These are phyloP conservation scores for Fragilariopsis cylindrus DNA, from an alignment of 108 stramenopile genomes.

Conservation along the genomic window DNA sequence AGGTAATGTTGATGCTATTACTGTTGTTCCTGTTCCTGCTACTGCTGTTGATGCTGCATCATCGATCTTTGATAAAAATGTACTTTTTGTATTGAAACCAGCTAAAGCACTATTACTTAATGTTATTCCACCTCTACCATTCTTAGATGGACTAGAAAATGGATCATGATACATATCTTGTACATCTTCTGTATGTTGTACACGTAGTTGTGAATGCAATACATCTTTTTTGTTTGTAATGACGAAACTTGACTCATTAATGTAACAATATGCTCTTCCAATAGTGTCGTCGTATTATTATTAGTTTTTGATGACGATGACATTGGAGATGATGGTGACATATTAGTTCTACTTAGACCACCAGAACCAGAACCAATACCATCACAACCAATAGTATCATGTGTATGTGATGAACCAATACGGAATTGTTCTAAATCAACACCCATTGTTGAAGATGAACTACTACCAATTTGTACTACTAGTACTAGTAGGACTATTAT, in stretches of 20 bases:
- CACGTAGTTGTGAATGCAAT: not conserved
- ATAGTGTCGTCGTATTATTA: not conserved
- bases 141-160: not conserved
- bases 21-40: not conserved
- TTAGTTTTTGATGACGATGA: too few relatives aligned
- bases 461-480: too few relatives aligned
- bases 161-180: conserved; percentile 23
- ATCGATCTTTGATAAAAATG: too few relatives aligned
- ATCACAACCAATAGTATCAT: not conserved
- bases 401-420: not conserved
- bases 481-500: too few relatives aligned
- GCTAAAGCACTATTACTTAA: too few relatives aligned
- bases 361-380: too few relatives aligned
- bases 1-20: too few relatives aligned
- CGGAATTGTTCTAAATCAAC: conserved; percentile 6
- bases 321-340: too few relatives aligned
- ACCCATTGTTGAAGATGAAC: not conserved
- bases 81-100: too few relatives aligned
- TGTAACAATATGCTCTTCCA: not conserved
- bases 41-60: not conserved
- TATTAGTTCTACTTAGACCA: too few relatives aligned
- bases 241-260: not conserved
- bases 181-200: conserved; percentile 1
- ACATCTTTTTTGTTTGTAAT: not conserved
- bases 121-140: too few relatives aligned